Evolutionary conservation across 1,284 basidiomycete species (phyloP).

Genomic region (Stereum hirsutum): DNA sequence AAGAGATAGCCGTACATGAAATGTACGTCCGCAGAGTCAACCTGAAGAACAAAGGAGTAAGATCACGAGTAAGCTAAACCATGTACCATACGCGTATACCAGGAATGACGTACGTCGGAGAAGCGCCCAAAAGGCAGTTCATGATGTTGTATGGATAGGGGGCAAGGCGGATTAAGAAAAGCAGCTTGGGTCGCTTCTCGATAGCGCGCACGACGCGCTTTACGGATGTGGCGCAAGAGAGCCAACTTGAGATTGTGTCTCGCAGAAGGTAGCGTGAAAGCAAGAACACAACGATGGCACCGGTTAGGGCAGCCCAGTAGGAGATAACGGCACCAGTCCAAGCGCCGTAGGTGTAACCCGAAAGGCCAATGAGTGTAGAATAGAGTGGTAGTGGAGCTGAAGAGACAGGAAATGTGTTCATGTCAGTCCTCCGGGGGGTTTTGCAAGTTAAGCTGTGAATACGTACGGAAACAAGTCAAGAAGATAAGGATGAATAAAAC

Average conservation of each 20-base stretch:
- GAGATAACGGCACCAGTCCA: constrained; percentile 76
- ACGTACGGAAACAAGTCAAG: constrained; percentile 76
- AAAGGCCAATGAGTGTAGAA: constrained; percentile 80
- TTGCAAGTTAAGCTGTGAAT: no score
- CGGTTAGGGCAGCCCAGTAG: constrained; percentile 75
- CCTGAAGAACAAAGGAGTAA: no score
- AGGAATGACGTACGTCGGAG: no score
- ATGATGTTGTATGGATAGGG: constrained; percentile 85
- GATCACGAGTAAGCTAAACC: no score
- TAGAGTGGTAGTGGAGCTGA: constrained; percentile 80
- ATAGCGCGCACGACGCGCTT: constrained; percentile 78
- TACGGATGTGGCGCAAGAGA: constrained; percentile 54
- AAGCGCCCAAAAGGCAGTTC: constrained; percentile 83
- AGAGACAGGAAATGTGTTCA: no score
- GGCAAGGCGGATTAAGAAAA: constrained; percentile 81
- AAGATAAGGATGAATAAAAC: constrained; percentile 73
- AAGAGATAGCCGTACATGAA: constrained; percentile 70
- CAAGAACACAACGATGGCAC: constrained; percentile 72
- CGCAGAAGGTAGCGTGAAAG: constrained; percentile 68
- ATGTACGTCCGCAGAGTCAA: constrained; percentile 74
- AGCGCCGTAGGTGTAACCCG: constrained; percentile 80
- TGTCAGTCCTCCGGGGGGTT: no score
- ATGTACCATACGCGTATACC: no score
- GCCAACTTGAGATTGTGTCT: constrained; percentile 60
- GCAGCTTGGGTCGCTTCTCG: constrained; percentile 74